A percentile compares a stretch with the other conserved stretches of the same genome.
phyloP scores from a whole-genome alignment of 768 basidiomycete species.

The Cubamyces sp. region DNA sequence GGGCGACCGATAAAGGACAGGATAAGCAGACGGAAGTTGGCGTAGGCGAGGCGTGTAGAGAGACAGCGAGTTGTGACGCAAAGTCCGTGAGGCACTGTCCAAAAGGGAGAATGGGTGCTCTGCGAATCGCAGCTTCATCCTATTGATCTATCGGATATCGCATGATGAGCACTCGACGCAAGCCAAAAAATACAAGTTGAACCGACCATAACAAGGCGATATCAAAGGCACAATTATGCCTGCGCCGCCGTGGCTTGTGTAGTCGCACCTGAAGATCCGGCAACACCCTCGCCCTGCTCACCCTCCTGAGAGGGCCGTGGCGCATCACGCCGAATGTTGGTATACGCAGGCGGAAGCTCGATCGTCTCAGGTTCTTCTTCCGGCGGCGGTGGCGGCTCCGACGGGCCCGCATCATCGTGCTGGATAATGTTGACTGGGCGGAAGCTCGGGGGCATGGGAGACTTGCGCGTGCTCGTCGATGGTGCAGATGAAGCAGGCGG shows the following conservation, averaged over 20 bases:
- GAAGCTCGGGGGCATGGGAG: constrained; percentile 50
- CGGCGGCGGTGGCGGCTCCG: constrained; percentile 44
- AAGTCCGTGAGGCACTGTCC: not conserved
- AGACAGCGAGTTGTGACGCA: not conserved
- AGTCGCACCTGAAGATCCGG: not conserved
- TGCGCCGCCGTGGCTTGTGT: constrained; percentile 4
- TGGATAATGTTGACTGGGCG: constrained; percentile 81
- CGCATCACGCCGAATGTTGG: constrained; percentile 47
- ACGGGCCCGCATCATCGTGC: constrained; percentile 79
- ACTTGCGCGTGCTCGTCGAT: constrained; percentile 48
- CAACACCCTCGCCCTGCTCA: not conserved
- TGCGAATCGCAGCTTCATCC: not conserved
- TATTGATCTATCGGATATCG: not conserved
- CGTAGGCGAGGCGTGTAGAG: not conserved
- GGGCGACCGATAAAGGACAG: not conserved
- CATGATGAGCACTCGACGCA: not conserved
- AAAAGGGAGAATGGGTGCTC: not conserved
- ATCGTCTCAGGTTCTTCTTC: constrained; percentile 68
- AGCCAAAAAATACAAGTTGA: not conserved
- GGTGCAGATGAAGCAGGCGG: constrained; percentile 30
- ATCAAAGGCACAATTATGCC: not conserved
- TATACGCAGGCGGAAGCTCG: constrained; percentile 85
- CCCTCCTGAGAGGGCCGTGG: not conserved
- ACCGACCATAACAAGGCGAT: not conserved
- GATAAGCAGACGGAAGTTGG: not conserved